Evolutionary conservation across 129 eudicot species (phyloP).

Genomic region (Escallonia herrerae): DNA sequence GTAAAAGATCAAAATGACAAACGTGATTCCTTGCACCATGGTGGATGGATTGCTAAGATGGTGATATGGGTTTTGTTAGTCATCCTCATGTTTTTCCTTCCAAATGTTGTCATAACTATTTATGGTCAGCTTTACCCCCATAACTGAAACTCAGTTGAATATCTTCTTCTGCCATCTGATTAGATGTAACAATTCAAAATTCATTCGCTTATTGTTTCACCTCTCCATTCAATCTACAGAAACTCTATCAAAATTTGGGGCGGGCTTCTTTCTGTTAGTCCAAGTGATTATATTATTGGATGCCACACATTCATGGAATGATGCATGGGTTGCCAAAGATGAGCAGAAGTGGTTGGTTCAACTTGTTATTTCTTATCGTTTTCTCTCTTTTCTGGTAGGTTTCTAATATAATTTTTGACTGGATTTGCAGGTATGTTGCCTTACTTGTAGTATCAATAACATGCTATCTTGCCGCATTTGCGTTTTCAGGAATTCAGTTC

Average conservation of each 20-base stretch:
- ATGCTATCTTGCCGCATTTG: conserved; percentile 78
- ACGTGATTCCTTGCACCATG: conserved; percentile 97
- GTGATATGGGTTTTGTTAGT: conserved; percentile 71
- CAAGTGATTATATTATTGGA: conserved; percentile 87
- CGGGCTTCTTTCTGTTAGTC: conserved; percentile 81
- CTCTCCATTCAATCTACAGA: conserved; percentile 40
- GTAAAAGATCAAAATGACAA: conserved; percentile 89
- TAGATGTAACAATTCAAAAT: background rate
- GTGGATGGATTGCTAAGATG: conserved; percentile 88
- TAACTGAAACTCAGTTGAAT: background rate
- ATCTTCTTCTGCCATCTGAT: background rate
- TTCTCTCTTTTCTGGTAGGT: conserved; percentile 6
- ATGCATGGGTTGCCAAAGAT: conserved; percentile 98
- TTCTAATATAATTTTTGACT: background rate
- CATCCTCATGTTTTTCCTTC: conserved; percentile 78
- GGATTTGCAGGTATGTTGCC: conserved; percentile 73
- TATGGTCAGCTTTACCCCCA: conserved; percentile 56
- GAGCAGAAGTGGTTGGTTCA: conserved; percentile 86
- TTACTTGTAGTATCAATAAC: conserved; percentile 73
- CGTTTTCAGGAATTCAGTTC: conserved; percentile 62
- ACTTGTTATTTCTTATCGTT: conserved; percentile 1
- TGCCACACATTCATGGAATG: conserved; percentile 96
- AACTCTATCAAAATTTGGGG: conserved; percentile 80
- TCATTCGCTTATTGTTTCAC: conserved; percentile 1
- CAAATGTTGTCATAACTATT: conserved; percentile 55